Conservation (phyloP, 1,139 yeast genomes). For the Meyerozyma guilliermondii region DNA sequence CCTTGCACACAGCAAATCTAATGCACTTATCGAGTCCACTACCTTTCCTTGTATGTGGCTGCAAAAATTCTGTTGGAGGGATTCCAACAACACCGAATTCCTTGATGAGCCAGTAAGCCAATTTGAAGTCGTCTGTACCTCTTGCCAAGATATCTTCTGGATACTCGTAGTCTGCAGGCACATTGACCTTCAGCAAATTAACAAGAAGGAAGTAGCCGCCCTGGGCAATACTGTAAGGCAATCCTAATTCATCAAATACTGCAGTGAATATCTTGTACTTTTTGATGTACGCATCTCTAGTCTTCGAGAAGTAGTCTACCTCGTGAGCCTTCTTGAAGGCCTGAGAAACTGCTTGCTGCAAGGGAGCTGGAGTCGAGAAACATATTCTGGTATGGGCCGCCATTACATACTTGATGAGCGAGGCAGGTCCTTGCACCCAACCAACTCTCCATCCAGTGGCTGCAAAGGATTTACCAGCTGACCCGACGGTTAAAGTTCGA, state of each 20-base stretch:
- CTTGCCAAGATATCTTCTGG: constrained; percentile 61
- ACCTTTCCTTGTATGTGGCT: constrained; percentile 53
- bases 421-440: constrained; percentile 87
- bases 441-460: constrained; percentile 99
- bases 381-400: constrained; percentile 93
- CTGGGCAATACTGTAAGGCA: constrained; percentile 85
- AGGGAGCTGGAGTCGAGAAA: constrained; percentile 86
- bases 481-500: constrained; percentile 85
- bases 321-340: constrained; percentile 61
- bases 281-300: constrained; percentile 58
- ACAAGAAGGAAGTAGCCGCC: constrained; percentile 93
- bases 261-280: constrained; percentile 69
- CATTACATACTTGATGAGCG: constrained; percentile 71
- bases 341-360: constrained; percentile 86
- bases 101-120: constrained; percentile 88
- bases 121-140: constrained; percentile 79
- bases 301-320: constrained; percentile 62
- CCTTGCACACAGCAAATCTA: constrained; percentile 95
- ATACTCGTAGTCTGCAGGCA: constrained; percentile 66
- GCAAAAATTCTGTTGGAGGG: constrained; percentile 92
- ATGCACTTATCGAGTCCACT: constrained; percentile 76
- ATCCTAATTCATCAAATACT: constrained; percentile 78
- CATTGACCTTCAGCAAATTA: constrained; percentile 73
- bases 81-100: constrained; percentile 93
- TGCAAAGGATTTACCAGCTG: constrained; percentile 96